A percentile compares a stretch with the other conserved stretches of the same genome.
These are phyloP conservation scores for Boletus tylopilopsis DNA, from an alignment of 768 basidiomycete species.

Conservation along the genomic window DNA sequence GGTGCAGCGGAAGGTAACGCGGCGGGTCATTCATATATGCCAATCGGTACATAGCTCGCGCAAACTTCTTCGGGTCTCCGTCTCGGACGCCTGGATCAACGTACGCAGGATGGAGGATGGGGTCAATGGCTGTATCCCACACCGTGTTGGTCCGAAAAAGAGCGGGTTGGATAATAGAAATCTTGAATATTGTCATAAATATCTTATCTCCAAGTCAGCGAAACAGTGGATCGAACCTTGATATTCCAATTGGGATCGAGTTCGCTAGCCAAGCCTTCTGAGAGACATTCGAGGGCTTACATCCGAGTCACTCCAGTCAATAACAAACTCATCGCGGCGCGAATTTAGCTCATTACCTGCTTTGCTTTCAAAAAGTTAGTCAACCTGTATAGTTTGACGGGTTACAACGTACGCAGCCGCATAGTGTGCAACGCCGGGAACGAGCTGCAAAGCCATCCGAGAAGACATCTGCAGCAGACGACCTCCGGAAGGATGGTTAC, in stretches of 20 bases:
- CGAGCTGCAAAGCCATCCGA: conserved; percentile 19
- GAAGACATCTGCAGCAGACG: conserved; percentile 38
- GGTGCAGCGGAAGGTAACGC: conserved; percentile 25
- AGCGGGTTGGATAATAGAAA: conserved; percentile 25
- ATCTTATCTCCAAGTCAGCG: background rate
- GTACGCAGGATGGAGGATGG: conserved; percentile 23
- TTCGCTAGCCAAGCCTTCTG: conserved; percentile 36
- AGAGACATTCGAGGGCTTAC: conserved; percentile 39
- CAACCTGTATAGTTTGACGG: background rate
- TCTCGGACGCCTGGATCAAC: conserved; percentile 15
- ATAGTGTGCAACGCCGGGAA: conserved; percentile 15
- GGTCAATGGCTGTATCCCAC: background rate
- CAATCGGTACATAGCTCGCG: conserved; percentile 15
- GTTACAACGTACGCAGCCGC: conserved; percentile 24
- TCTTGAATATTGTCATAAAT: conserved; percentile 7
- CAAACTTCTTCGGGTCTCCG: conserved; percentile 25
- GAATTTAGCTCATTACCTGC: conserved; percentile 17
- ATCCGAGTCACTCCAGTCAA: conserved; percentile 3
- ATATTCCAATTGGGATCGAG: conserved; percentile 47
- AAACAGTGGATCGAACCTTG: conserved; percentile 33
- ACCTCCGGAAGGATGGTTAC: conserved; percentile 38
- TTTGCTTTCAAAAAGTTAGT: conserved; percentile 18
- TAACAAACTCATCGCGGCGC: background rate
- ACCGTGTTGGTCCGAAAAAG: conserved; percentile 16
- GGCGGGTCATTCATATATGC: conserved; percentile 23